Conservation (phyloP, 306 rosid species). For the Citrullus amarus region DNA sequence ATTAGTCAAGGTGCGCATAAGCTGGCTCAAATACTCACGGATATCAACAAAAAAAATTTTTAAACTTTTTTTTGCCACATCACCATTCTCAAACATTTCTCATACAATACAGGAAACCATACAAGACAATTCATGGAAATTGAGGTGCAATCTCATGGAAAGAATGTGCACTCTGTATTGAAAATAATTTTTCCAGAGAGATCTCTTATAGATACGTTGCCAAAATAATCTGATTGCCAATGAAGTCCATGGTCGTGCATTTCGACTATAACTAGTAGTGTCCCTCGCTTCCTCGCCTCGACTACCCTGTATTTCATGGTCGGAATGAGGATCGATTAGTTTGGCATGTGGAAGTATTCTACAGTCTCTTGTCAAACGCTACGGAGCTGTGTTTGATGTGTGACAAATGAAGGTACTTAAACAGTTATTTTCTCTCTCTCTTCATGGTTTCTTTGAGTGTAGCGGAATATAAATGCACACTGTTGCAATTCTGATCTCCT, state of each 20-base stretch:
- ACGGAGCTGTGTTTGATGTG: background rate
- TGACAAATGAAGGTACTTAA: background rate
- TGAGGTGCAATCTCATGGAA: background rate
- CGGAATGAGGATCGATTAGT: background rate
- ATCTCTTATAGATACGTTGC: background rate
- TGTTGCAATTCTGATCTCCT: background rate
- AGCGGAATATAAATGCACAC: background rate
- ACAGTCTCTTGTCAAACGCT: background rate
- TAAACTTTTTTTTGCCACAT: background rate
- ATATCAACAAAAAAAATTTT: no score
- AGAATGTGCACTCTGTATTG: background rate
- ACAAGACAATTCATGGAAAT: background rate
- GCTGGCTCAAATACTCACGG: no score
- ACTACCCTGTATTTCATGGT: background rate
- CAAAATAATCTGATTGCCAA: background rate
- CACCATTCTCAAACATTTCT: background rate
- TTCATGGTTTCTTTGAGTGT: background rate
- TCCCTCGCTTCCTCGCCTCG: background rate
- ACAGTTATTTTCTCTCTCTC: background rate
- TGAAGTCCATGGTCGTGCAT: background rate
- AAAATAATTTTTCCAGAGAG: background rate
- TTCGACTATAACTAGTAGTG: background rate
- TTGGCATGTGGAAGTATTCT: background rate
- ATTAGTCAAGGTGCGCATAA: no score
- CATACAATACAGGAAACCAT: background rate